Evolutionary conservation across 2,329 filamentous ascomycete species (phyloP), one percentile per base, ranked within the genome.

Genomic region (Penicillium polonicum): DNA sequence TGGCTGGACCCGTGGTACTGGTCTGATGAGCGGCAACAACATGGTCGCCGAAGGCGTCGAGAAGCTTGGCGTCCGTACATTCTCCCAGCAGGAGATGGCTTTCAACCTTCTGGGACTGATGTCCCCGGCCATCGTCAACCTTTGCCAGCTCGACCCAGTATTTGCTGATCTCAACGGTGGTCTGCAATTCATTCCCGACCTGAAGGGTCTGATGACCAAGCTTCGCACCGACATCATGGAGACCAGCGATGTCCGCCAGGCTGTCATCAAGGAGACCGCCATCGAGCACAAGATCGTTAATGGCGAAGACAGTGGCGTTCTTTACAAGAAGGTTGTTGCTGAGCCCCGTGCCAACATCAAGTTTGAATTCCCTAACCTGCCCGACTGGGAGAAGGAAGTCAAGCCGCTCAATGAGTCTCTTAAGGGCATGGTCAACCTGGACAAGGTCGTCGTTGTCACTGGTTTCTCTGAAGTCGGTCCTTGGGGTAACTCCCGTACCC

Each of bases 11-110:
- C 93, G 94, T 79, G 94, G 93, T 65, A 99, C 94, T 62, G 94
- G 94, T 73, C 86, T 99, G 68, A 99, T 99, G 93, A 90, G 89
- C 65, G 92, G 90, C 71, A 97, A 97, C 83, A 97, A 99, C 77
- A 87, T 97, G 68, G 92, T 97, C 64, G 94, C 94, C 36, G 93
- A 97, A 75, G 94, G 93, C 59, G 91, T 99, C 56, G 94, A 99
- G 81, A 91, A 90, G 68, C 94, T 95, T 65, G 94, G 94, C 69
- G 94, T 97, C 27, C 92, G 94, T 68, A 99, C 94, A 4, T 99
- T 99, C 83, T 97, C 93, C 10, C 94, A 97, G 79, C 92, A 96
- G 75, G 94, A 99, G 78, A 99, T 99, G 94, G 94, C 94, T 17
- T 99, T 99, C 83, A 99, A 99, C 79, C 79, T 99, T 65, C 85